Base-by-base conservation (phyloP, 371 early-diverging fungal genomes). In the Mucor plumbeus region DNA sequence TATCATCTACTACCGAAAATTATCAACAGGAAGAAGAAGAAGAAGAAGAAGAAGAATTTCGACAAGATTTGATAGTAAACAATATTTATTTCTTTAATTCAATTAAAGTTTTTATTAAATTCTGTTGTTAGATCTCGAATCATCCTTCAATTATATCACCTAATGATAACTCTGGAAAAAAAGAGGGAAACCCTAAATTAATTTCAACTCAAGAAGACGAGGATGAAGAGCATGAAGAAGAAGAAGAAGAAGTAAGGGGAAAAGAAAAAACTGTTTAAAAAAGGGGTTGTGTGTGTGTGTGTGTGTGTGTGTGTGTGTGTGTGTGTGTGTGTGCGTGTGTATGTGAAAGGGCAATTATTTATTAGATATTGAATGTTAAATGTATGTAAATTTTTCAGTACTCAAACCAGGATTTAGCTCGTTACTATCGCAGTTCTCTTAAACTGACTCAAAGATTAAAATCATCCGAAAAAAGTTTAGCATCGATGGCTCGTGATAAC, bases 381-480 rank as follows among this genome's bases (percentile, higher is more conserved):
- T 59, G 8, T 34, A 55, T 26, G 3, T 33, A 31, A 26, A n/a
- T 38, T 8, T 14, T 58, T 40, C 39, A 69, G 69, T 66, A 63
- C 40, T 64, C 64, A 58, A 56, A 59, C 21, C 61, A 76, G 48
- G 71, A 75, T 60, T 63, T 79, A 31, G 78, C 76, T 17, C 69
- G 74, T 62, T 81, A 79, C 63, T 83, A 87, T 63, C 85, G 85
- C 35, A 76, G 82, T 68, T 87, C 90, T 13, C 73, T 82, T n/a
- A 77, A 75, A 43, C 67, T 85, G 39, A 81, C 84, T 8, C 72
- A 82, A 56, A 68, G 83, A 31, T 62, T 85, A 33, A 83, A 84
- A 65, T 71, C 75, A 50, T 81, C 83, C 14, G 86, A 85, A 64
- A 68, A 75, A 17, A 82, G 77, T 63, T 69, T 85, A 33, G 81